Evolutionary conservation across 1,139 yeast genomes (phyloP), one percentile per base, ranked within the genome.

Genomic region (Blastobotrys arbuscula): DNA sequence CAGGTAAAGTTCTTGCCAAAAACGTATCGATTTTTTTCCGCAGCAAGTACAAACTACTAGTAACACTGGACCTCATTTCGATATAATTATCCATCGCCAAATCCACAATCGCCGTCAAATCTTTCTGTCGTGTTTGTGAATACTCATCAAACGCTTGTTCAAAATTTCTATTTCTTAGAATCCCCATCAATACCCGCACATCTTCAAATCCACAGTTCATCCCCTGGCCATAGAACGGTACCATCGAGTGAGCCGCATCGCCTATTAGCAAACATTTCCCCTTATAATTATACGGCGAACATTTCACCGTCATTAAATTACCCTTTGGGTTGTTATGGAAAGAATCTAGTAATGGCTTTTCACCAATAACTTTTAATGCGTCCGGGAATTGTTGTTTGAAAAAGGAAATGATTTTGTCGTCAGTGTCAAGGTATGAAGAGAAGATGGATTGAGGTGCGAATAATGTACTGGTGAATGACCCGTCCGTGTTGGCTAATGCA

Each of bases 191-290:
- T 1, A 82, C 78, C 46, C 82, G 73, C 12, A 89, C 89, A 59
- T 90, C 97, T 65, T 90, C 97, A 62, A 90, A 84, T 1, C 97
- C 97, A 62, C 96, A 87, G 64, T 90, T 90, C 94, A 90, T 84
- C 2, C 97, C 97, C 65, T 90, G 97, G 7, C 97, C 97, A 60
- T 89, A 90, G 63, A 90, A 90, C 13, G 97, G 97, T 3, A 90
- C 97, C 96, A 89, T 89, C 15, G 94, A 82, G 66, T 90, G 97
- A 0, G 97, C 95, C 1, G 97, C 96, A 65, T 90, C 97, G 3
- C 97, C 97, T 33, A 90, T 70, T 5, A 90, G 69, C 13, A 90
- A 71, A 15, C 82, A 82, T 51, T 78, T 76, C 36, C 83, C 89
- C 39, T 71, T 68, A 31, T 73, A 76, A 59, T 87, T 80, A 66